These are phyloP conservation scores for Cordyceps javanica DNA, from an alignment of 2,329 filamentous ascomycete species.

Conservation along the genomic window DNA sequence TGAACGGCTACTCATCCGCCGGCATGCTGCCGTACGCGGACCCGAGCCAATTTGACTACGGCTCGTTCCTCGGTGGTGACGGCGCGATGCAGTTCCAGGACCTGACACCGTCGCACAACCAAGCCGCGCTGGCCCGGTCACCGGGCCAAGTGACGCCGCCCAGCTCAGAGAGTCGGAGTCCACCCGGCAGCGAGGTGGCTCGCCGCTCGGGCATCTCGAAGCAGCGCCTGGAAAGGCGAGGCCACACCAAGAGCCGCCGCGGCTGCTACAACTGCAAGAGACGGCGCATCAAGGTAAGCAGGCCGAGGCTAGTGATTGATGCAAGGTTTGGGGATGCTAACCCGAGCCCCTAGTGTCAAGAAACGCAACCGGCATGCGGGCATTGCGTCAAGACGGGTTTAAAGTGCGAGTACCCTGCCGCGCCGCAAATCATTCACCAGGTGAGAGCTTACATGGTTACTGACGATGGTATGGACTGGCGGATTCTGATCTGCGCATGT, in stretches of 20 bases:
- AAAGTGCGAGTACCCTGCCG: slow-evolving; percentile 55
- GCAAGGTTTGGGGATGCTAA: slow-evolving; percentile 13
- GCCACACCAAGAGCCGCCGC: slow-evolving; percentile 59
- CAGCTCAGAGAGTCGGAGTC: slow-evolving; percentile 21
- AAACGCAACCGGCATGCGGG: slow-evolving; percentile 55
- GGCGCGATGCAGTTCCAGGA: slow-evolving; percentile 9
- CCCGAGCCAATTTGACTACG: slow-evolving; percentile 33
- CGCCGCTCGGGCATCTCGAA: slow-evolving; percentile 22
- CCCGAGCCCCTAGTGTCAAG: slow-evolving; percentile 48
- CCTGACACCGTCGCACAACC: slow-evolving; percentile 4
- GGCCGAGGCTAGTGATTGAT: background rate
- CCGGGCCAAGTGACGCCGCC: slow-evolving; percentile 26
- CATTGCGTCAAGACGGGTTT: slow-evolving; percentile 58
- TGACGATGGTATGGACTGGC: background rate
- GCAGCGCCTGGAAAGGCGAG: slow-evolving; percentile 47
- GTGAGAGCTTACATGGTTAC: slow-evolving; percentile 25
- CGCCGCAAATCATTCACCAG: slow-evolving; percentile 45
- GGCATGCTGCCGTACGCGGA: slow-evolving; percentile 26
- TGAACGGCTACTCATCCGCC: slow-evolving; percentile 21
- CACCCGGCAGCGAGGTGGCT: slow-evolving; percentile 17
- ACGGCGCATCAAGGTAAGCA: slow-evolving; percentile 54
- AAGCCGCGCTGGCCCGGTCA: slow-evolving; percentile 22
- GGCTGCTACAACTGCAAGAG: slow-evolving; percentile 65
- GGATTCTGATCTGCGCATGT: background rate
- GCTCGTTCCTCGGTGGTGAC: slow-evolving; percentile 29